Evolutionary conservation across 345 rosid genomes (phyloP).

Genomic region (Sonneratia caseolaris): DNA sequence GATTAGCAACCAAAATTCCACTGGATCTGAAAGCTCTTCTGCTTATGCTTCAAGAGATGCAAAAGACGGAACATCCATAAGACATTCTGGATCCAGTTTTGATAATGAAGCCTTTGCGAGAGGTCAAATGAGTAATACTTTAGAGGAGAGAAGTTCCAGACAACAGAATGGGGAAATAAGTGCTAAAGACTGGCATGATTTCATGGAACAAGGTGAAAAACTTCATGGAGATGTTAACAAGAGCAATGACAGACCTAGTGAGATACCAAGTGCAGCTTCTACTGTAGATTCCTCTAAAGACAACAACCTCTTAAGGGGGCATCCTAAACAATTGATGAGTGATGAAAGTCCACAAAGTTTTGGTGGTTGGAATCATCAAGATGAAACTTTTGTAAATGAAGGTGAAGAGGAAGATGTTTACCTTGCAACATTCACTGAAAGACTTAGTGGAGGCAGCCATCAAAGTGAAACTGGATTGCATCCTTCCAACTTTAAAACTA

Average conservation of each 20-base stretch:
- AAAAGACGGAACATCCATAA: not conserved
- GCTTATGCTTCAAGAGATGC: constrained; percentile 13
- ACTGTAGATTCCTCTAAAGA: constrained; percentile 5
- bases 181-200: constrained; percentile 12
- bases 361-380: not conserved
- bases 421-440: constrained; percentile 15
- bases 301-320: not conserved
- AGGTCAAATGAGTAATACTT: not conserved
- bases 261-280: not conserved
- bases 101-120: constrained; percentile 5
- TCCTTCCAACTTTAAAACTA: constrained; percentile 21
- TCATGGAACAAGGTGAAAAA: not conserved
- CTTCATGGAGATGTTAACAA: not conserved
- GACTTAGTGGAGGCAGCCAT: constrained; percentile 16
- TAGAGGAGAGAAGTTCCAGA: constrained; percentile 1
- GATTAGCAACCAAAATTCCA: constrained; percentile 24
- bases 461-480: constrained; percentile 14
- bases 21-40: constrained; percentile 27
- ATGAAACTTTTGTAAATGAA: constrained; percentile 8
- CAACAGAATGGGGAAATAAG: constrained; percentile 15
- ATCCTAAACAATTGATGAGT: constrained; percentile 10
- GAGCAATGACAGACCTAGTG: not conserved
- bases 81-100: constrained; percentile 1
- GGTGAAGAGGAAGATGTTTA: constrained; percentile 14
- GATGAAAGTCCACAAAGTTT: not conserved